phyloP scores from a whole-genome alignment of 164 flowering plant species.

The Piper betle region DNA sequence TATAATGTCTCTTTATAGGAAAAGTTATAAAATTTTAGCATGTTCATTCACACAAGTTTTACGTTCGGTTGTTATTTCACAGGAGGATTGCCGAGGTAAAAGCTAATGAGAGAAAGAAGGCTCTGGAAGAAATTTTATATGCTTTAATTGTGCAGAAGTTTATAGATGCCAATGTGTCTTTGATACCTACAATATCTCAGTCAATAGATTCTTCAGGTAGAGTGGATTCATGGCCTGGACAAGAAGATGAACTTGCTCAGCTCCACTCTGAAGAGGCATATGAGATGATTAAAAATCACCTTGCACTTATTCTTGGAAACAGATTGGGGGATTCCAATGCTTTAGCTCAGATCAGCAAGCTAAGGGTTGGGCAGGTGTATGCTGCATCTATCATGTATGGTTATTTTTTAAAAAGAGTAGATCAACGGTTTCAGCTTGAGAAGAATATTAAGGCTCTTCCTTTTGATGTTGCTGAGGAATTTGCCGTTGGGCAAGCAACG shows the following conservation, averaged over 20 bases:
- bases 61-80: not conserved
- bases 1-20: no score
- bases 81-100: not conserved
- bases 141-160: conserved; percentile 79
- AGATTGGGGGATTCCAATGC: conserved; percentile 36
- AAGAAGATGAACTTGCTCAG: conserved; percentile 44
- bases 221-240: conserved; percentile 55
- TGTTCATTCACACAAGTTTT: not conserved
- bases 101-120: not conserved
- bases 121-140: conserved; percentile 71
- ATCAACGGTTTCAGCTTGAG: conserved; percentile 90
- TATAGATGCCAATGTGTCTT: conserved; percentile 68
- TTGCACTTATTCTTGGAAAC: conserved; percentile 66
- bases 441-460: conserved; percentile 70
- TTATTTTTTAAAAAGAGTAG: conserved; percentile 79
- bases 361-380: conserved; percentile 82
- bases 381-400: conserved; percentile 97
- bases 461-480: conserved; percentile 20
- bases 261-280: conserved; percentile 75
- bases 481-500: conserved; percentile 16
- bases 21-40: no score
- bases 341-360: conserved; percentile 68
- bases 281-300: conserved; percentile 88
- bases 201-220: conserved; percentile 35
- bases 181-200: conserved; percentile 41